A percentile compares a stretch with the other conserved stretches of the same genome.
Conservation (phyloP, 441 rosid species). For the Oxalis stricta region DNA sequence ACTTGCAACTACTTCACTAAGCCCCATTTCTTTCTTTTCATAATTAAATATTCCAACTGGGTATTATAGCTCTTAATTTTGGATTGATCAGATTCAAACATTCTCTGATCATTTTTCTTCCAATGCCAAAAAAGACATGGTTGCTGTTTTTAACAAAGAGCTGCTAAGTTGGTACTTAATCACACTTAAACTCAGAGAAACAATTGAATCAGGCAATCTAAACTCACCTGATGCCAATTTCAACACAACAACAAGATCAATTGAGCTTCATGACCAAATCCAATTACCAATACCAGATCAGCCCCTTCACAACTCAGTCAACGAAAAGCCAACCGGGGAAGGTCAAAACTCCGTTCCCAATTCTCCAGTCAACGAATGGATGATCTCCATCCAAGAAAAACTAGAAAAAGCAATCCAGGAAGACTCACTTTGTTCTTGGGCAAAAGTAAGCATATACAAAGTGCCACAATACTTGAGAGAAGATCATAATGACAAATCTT, state of each 20-base stretch:
- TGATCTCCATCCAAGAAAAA: slow-evolving; percentile 45
- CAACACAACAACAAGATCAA: slow-evolving; percentile 12
- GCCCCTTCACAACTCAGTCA: no score
- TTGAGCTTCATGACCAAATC: slow-evolving; percentile 19
- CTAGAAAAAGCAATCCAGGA: slow-evolving; percentile 54
- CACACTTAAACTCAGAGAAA: slow-evolving; percentile 74
- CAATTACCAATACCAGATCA: no score
- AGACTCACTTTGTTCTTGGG: slow-evolving; percentile 48
- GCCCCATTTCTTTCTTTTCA: no score
- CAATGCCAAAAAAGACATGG: no score
- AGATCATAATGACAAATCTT: slow-evolving; percentile 64
- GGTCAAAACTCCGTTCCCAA: no score
- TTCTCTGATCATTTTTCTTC: no score
- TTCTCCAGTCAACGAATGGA: slow-evolving; percentile 45
- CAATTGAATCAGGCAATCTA: slow-evolving; percentile 35
- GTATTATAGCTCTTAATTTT: no score
- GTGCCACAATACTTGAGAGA: slow-evolving; percentile 65
- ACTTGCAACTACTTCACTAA: no score
- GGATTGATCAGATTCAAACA: no score
- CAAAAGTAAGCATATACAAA: slow-evolving; percentile 49
- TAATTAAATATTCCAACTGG: no score
- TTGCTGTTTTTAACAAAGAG: slow-evolving; percentile 69
- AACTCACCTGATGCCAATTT: slow-evolving; percentile 8
- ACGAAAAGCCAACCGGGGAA: no score
- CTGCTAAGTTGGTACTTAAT: slow-evolving; percentile 85